phyloP scores from a whole-genome alignment of 257 asterid genomes.

The Parsonsia alboflavescens region DNA sequence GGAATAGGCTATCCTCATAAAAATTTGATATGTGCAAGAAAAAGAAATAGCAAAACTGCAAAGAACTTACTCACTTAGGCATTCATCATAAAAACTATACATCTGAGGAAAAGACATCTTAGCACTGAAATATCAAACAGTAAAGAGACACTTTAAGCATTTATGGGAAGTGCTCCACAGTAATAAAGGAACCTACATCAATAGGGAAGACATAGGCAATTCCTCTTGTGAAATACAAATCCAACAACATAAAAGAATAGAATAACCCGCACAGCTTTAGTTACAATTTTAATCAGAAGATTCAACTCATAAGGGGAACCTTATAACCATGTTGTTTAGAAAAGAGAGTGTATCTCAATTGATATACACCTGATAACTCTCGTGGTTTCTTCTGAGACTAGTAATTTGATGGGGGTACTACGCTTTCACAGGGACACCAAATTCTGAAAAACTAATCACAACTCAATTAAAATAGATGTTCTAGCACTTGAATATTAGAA shows the following conservation, averaged over 20 bases:
- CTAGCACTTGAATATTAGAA: neutral
- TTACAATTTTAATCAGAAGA: slow-evolving; percentile 4
- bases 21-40: neutral
- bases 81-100: slow-evolving; percentile 53
- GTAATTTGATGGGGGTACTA: slow-evolving; percentile 47
- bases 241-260: neutral
- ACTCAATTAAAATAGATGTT: neutral
- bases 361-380: slow-evolving; percentile 59
- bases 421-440: slow-evolving; percentile 49
- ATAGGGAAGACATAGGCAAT: neutral
- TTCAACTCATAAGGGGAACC: slow-evolving; percentile 3
- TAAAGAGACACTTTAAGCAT: neutral
- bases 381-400: slow-evolving; percentile 80
- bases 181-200: neutral
- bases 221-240: slow-evolving; percentile 1
- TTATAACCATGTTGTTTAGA: neutral
- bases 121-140: slow-evolving; percentile 9
- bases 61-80: slow-evolving; percentile 49
- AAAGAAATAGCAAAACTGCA: neutral
- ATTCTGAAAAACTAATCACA: slow-evolving; percentile 29
- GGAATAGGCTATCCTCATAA: too few relatives aligned
- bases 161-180: neutral
- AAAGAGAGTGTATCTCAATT: neutral
- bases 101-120: slow-evolving; percentile 34
- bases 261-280: slow-evolving; percentile 1